phyloP scores from a whole-genome alignment of 805 yeast species.

The Zygosaccharomyces kombuchaensis region DNA sequence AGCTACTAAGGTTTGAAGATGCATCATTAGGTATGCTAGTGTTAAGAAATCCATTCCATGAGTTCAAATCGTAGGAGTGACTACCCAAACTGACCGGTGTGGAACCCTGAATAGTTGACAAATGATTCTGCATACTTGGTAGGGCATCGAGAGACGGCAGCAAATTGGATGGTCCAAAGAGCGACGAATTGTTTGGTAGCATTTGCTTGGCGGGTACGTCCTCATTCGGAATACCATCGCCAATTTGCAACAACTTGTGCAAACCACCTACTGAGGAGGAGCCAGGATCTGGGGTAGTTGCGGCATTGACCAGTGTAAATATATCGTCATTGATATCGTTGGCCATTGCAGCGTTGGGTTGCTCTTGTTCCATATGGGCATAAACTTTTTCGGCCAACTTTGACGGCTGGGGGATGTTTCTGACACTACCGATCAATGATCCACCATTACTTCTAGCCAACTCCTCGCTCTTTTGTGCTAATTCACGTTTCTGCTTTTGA shows the following conservation, averaged over 20 bases:
- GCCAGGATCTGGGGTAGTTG: conserved; percentile 19
- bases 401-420: not conserved
- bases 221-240: conserved; percentile 1
- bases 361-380: conserved; percentile 7
- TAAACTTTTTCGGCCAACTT: conserved; percentile 19
- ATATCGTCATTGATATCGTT: conserved; percentile 25
- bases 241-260: conserved; percentile 15
- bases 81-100: conserved; percentile 3
- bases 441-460: conserved; percentile 19
- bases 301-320: conserved; percentile 28
- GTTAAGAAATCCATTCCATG: conserved; percentile 11
- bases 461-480: conserved; percentile 22
- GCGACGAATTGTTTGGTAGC: not conserved
- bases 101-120: conserved; percentile 6
- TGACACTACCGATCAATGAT: not conserved
- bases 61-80: conserved; percentile 8
- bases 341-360: conserved; percentile 1
- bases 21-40: not conserved
- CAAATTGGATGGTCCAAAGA: conserved; percentile 7
- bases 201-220: not conserved
- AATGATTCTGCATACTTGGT: conserved; percentile 6
- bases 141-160: conserved; percentile 7
- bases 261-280: conserved; percentile 22
- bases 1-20: not conserved
- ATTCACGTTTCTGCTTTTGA: conserved; percentile 6